Evolutionary conservation across 352 stramenopile genomes (phyloP).

Genomic region (Globisporangium okanoganense): DNA sequence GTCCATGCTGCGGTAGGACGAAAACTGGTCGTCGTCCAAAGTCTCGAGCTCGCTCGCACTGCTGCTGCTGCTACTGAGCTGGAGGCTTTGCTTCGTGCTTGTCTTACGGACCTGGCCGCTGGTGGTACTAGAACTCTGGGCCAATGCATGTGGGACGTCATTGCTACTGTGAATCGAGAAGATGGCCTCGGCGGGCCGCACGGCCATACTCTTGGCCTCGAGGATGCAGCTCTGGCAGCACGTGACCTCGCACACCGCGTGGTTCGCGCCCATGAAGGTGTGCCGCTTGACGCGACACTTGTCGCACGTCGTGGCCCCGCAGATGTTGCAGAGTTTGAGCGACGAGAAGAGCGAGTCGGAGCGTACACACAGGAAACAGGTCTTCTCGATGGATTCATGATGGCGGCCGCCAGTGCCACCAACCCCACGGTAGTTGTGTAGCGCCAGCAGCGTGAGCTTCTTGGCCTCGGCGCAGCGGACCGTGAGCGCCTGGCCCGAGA

Average conservation of each 20-base stretch:
- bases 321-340: slow-evolving; percentile 26
- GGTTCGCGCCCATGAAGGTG: slow-evolving; percentile 25
- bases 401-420: not conserved
- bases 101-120: no score
- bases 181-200: slow-evolving; percentile 17
- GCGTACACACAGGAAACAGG: slow-evolving; percentile 20
- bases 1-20: slow-evolving; percentile 7
- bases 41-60: slow-evolving; percentile 1
- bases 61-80: not conserved
- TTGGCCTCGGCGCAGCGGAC: slow-evolving; percentile 49
- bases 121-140: not conserved
- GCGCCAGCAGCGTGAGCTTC: slow-evolving; percentile 44
- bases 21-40: slow-evolving; percentile 8
- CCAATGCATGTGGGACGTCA: not conserved
- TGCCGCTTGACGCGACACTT: slow-evolving; percentile 27
- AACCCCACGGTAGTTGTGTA: slow-evolving; percentile 1
- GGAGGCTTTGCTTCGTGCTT: not conserved
- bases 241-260: slow-evolving; percentile 15
- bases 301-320: slow-evolving; percentile 17
- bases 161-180: slow-evolving; percentile 11
- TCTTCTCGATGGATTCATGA: not conserved
- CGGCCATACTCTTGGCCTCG: slow-evolving; percentile 22
- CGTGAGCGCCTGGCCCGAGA: slow-evolving; percentile 28
- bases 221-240: slow-evolving; percentile 37
- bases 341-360: slow-evolving; percentile 10